These are phyloP conservation scores for Cotoneaster glaucophyllus DNA, from an alignment of 306 rosid species.

Conservation along the genomic window DNA sequence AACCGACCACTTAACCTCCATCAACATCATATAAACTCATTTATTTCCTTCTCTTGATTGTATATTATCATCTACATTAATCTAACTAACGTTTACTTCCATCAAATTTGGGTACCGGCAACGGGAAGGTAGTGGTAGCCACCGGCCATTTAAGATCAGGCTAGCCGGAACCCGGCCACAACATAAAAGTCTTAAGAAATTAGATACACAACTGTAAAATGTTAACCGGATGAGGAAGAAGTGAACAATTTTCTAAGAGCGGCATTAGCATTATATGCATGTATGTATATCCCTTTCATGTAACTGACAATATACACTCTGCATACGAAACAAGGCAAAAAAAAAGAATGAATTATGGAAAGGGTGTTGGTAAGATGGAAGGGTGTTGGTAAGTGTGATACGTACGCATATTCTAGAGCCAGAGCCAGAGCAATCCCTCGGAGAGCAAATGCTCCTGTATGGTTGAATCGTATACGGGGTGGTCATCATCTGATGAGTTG, in stretches of 20 bases:
- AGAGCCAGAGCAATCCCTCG: slow-evolving; percentile 17
- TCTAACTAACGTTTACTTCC: not conserved
- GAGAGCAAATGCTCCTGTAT: slow-evolving; percentile 16
- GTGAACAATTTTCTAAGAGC: not conserved
- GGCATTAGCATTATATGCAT: slow-evolving; percentile 13
- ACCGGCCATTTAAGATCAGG: not conserved
- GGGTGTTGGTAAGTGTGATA: slow-evolving; percentile 21
- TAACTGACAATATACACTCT: slow-evolving; percentile 30
- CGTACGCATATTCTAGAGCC: slow-evolving; percentile 1
- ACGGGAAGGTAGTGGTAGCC: not conserved
- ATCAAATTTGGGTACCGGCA: not conserved
- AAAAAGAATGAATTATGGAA: slow-evolving; percentile 56
- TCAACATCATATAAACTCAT: not conserved
- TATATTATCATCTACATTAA: not conserved
- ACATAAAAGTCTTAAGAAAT: not conserved
- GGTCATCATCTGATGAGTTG: slow-evolving; percentile 5
- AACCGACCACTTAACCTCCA: not conserved
- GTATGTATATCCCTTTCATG: slow-evolving; percentile 20
- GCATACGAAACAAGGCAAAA: slow-evolving; percentile 19
- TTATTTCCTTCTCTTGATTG: not conserved
- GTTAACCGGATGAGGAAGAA: not conserved
- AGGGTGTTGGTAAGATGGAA: slow-evolving; percentile 25
- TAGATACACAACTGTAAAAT: not conserved
- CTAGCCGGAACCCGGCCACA: not conserved
- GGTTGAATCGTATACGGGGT: slow-evolving; percentile 24